Percentiles rank a stretch among this genome's conserved stretches.
Conservation (phyloP, 192 early-diverging fungal genomes). For the Rhizophagus sp. region DNA sequence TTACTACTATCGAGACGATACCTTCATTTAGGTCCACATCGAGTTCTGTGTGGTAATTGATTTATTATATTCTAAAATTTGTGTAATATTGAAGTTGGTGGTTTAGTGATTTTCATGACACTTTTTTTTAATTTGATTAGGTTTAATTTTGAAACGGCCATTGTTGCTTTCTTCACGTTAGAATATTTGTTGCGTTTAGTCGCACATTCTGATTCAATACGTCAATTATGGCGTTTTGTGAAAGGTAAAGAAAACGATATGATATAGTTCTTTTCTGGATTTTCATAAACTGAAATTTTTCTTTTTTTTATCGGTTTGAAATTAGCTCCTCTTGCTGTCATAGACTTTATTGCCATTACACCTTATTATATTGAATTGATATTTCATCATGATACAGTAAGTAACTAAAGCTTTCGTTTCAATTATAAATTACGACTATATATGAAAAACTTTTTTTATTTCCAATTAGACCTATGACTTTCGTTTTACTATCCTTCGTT, state of each 20-base stretch:
- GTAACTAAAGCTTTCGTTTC: neutral
- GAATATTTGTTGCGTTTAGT: slow-evolving; percentile 71
- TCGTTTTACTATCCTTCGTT: slow-evolving; percentile 78
- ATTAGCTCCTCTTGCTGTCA: slow-evolving; percentile 62
- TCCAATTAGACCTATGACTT: slow-evolving; percentile 65
- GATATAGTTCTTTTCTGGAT: neutral
- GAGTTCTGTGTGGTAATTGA: slow-evolving; percentile 52
- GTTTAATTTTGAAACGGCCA: slow-evolving; percentile 67
- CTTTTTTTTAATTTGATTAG: slow-evolving; percentile 33
- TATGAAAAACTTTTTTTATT: neutral
- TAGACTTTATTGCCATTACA: slow-evolving; percentile 76
- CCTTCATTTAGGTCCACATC: slow-evolving; percentile 65
- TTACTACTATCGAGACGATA: slow-evolving; percentile 80
- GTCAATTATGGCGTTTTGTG: slow-evolving; percentile 57
- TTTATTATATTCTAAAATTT: neutral
- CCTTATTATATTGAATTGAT: slow-evolving; percentile 80
- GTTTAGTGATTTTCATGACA: neutral
- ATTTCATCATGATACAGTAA: slow-evolving; percentile 63
- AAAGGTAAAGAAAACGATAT: slow-evolving; percentile 38
- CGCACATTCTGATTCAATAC: slow-evolving; percentile 70
- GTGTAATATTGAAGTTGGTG: slow-evolving; percentile 30
- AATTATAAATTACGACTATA: neutral
- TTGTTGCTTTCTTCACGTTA: slow-evolving; percentile 73
- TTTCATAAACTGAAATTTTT: slow-evolving; percentile 25
- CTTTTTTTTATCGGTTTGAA: slow-evolving; percentile 26